Percentiles rank a stretch among this genome's conserved stretches.
Conservation (phyloP, 2,329 filamentous ascomycete genomes). For the Ophiocordyceps camponoti-rufipedis region DNA sequence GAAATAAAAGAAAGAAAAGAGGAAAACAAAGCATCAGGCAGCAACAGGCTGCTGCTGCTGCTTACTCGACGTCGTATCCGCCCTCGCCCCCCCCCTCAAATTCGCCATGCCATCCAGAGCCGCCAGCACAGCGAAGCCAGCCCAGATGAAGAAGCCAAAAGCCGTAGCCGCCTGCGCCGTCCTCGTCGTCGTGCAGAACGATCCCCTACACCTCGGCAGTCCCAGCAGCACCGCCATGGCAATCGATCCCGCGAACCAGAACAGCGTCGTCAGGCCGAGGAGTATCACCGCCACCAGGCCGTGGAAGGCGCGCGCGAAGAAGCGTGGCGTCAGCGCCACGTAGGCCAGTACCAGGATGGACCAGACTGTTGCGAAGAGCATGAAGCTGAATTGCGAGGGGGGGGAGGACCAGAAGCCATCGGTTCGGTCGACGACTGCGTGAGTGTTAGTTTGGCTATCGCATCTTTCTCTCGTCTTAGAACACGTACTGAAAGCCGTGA, state of each 20-base stretch:
- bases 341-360: constrained; percentile 54
- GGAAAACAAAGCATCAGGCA: constrained; percentile 1
- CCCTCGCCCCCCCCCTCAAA: constrained; percentile 14
- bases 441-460: neutral
- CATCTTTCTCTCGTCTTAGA: neutral
- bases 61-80: constrained; percentile 8
- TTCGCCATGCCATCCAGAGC: constrained; percentile 26
- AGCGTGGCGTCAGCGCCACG: constrained; percentile 47
- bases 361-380: constrained; percentile 67
- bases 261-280: constrained; percentile 59
- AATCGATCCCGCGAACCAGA: constrained; percentile 81
- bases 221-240: constrained; percentile 51
- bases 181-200: constrained; percentile 28
- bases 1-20: no score
- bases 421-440: constrained; percentile 3
- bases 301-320: constrained; percentile 42
- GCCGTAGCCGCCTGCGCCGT: constrained; percentile 44
- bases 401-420: constrained; percentile 7
- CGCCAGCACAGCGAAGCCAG: constrained; percentile 27
- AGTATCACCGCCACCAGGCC: constrained; percentile 46
- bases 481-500: constrained; percentile 1
- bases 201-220: constrained; percentile 32
- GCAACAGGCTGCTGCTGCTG: constrained; percentile 1
- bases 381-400: constrained; percentile 50
- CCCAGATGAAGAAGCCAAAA: constrained; percentile 48